phyloP scores from a whole-genome alignment of 2,329 filamentous ascomycete genomes.

The Botrytis deweyae region DNA sequence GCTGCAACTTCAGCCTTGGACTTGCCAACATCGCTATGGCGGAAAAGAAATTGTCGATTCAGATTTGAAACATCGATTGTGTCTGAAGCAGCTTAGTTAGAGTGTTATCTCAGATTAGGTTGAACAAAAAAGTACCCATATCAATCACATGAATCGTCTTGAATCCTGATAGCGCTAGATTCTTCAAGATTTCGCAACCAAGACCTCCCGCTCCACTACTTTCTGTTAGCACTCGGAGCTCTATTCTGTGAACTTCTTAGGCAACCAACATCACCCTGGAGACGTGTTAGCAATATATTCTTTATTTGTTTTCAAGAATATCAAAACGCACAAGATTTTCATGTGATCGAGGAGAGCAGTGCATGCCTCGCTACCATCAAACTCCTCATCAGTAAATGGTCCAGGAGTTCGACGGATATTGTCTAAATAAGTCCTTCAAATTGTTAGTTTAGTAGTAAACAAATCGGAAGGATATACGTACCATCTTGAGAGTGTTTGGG shows the following conservation, averaged over 20 bases:
- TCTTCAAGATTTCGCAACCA: conserved; percentile 95
- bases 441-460: background rate
- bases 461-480: conserved; percentile 17
- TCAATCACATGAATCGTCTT: conserved; percentile 98
- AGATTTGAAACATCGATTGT: conserved; percentile 98
- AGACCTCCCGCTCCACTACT: conserved; percentile 85
- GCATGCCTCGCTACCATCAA: conserved; percentile 49
- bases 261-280: conserved; percentile 38
- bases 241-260: conserved; percentile 6
- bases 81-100: conserved; percentile 53
- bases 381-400: conserved; percentile 71
- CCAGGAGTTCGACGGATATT: conserved; percentile 73
- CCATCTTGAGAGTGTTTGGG: conserved; percentile 28
- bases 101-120: background rate
- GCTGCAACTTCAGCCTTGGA: conserved; percentile 93
- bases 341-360: conserved; percentile 61
- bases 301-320: background rate
- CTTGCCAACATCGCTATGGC: conserved; percentile 85
- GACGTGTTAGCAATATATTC: conserved; percentile 30
- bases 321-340: conserved; percentile 64
- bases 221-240: conserved; percentile 3
- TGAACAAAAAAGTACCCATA: conserved; percentile 66
- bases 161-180: conserved; percentile 92
- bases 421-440: conserved; percentile 77
- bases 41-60: conserved; percentile 96